Evolutionary conservation across 2,329 filamentous ascomycete species (phyloP).

Genomic region (Fusarium scirpi): DNA sequence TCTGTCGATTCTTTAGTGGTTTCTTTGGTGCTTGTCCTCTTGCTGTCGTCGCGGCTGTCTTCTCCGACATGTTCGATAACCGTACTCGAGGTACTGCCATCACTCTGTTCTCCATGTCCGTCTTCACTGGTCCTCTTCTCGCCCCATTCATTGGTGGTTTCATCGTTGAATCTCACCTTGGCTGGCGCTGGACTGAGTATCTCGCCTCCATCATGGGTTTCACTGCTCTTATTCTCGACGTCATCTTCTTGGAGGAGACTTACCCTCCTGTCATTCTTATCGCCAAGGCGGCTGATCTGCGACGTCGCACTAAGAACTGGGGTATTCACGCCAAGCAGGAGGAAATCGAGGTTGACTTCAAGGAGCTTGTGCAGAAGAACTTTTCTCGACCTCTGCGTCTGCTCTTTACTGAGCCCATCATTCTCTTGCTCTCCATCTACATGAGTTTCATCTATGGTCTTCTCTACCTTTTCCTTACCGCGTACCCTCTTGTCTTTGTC

Average conservation of each 20-base stretch:
- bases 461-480: conserved; percentile 87
- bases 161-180: conserved; percentile 70
- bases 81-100: conserved; percentile 65
- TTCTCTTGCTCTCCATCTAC: conserved; percentile 75
- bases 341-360: conserved; percentile 75
- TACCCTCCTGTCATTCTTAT: conserved; percentile 76
- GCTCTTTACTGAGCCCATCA: conserved; percentile 76
- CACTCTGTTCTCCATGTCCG: conserved; percentile 59
- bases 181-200: conserved; percentile 82
- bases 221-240: conserved; percentile 67
- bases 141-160: conserved; percentile 78
- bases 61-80: conserved; percentile 79
- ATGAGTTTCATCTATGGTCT: conserved; percentile 82
- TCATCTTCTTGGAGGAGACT: conserved; percentile 75
- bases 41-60: conserved; percentile 76
- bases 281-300: conserved; percentile 69
- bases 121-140: conserved; percentile 75
- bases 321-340: conserved; percentile 79
- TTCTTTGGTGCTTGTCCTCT: conserved; percentile 78
- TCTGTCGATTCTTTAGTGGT: conserved; percentile 79
- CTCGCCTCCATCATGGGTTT: conserved; percentile 73
- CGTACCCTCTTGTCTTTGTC: conserved; percentile 85
- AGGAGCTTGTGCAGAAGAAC: conserved; percentile 73
- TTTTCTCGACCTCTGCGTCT: conserved; percentile 74
- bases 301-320: conserved; percentile 75